Base-by-base conservation (phyloP, 2,329 filamentous ascomycete species). In the Berkeleyomyces basicola region DNA sequence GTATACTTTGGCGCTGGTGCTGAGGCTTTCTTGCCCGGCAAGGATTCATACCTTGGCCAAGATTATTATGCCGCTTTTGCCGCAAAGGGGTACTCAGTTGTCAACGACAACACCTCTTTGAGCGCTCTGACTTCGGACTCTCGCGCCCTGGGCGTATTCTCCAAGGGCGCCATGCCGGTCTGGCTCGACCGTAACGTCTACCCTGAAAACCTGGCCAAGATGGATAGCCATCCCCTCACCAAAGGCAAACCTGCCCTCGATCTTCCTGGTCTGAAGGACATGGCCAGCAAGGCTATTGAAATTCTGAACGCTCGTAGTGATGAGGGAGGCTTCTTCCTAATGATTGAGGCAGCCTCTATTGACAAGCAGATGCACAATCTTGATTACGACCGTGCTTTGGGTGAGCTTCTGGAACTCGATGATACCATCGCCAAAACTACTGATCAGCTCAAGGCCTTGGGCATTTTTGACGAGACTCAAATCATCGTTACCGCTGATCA, bases 291-390 rank as follows among this genome's bases (percentile, higher is more conserved):
- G 77, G 88, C 88, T 33, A 81, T 93, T 59, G 87, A 92, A 64
- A 83, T 92, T 61, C 80, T 93, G n/a, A 75, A 86, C 71, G 78
- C 78, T 46, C 79, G 82, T 64, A 82, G 84, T 37, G 79, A 80
- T 43, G 79, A 86, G 64, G 80, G 87, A 65, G 89, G 89, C 4
- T 95, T 87, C 80, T 90, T 93, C 78, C 79, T 95, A 69, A 93
- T 95, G 88, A 84, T 84, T 10, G 89, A 95, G 73, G 89, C 86
- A 36, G 89, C 89, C 14, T 88, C 84, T 1, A 87, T 95, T 68
- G 89, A 93, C 75, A 95, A 95, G 79, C 86, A 89, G 79, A 93
- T 95, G 88, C 89, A 95, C 75, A 72, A 77, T 2, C 80, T 93
- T 23, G 89, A 93, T 75, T 93, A 93, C 71, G 87, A 93, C 74